A percentile compares a stretch with the other conserved stretches of the same genome.
Evolutionary conservation across 805 yeast species (phyloP).

Genomic region (Starmerella floris): DNA sequence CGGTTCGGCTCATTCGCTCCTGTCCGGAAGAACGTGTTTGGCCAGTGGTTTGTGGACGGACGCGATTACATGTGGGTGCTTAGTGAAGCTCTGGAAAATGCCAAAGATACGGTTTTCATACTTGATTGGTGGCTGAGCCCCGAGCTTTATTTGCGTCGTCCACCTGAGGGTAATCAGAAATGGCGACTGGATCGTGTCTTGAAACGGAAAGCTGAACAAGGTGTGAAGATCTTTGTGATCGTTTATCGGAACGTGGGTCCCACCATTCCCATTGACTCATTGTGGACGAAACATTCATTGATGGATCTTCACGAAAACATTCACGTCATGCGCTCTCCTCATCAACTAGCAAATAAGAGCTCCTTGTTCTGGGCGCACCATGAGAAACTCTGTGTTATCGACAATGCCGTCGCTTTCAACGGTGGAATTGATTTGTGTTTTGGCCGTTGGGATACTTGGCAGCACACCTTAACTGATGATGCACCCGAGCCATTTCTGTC

Average conservation of each 20-base stretch:
- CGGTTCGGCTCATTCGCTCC: slow-evolving; percentile 92
- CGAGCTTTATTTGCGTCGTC: slow-evolving; percentile 81
- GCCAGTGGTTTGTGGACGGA: slow-evolving; percentile 95
- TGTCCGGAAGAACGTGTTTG: slow-evolving; percentile 65
- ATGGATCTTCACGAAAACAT: slow-evolving; percentile 74
- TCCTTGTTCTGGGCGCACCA: slow-evolving; percentile 99
- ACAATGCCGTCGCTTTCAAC: slow-evolving; percentile 73
- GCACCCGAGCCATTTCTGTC: slow-evolving; percentile 30
- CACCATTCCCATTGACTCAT: slow-evolving; percentile 84
- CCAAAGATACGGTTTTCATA: slow-evolving; percentile 80
- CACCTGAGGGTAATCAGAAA: slow-evolving; percentile 88
- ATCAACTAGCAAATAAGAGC: slow-evolving; percentile 71
- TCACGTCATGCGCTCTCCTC: slow-evolving; percentile 86
- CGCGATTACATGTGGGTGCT: slow-evolving; percentile 96
- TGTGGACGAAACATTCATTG: slow-evolving; percentile 87
- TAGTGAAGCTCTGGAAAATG: slow-evolving; percentile 82
- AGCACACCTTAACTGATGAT: slow-evolving; percentile 80
- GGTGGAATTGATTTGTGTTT: slow-evolving; percentile 95
- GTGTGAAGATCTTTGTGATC: slow-evolving; percentile 84
- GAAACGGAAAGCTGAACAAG: slow-evolving; percentile 82
- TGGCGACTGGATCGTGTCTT: slow-evolving; percentile 83
- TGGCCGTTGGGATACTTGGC: slow-evolving; percentile 94
- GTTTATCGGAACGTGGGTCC: slow-evolving; percentile 88
- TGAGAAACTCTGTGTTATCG: slow-evolving; percentile 78
- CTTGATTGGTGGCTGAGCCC: slow-evolving; percentile 99